Evolutionary conservation across 352 stramenopile species (phyloP).

Genomic region (Blastocystis sp.): DNA sequence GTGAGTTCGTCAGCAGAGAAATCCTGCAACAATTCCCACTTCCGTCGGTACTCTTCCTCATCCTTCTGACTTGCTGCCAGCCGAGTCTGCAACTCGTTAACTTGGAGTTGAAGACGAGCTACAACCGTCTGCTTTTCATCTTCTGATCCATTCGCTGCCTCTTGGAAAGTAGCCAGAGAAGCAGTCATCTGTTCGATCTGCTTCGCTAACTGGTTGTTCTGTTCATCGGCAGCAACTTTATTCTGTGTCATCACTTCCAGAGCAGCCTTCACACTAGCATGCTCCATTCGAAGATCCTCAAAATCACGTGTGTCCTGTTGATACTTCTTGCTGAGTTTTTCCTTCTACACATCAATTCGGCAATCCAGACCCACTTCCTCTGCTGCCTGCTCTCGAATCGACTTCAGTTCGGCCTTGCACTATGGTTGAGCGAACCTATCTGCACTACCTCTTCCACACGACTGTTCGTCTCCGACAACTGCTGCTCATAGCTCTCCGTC

Average conservation of each 20-base stretch:
- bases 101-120: constrained; percentile 9
- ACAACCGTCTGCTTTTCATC: constrained; percentile 5
- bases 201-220: not conserved
- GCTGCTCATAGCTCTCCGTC: not conserved
- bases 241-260: not conserved
- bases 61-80: constrained; percentile 4
- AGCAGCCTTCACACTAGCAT: not conserved
- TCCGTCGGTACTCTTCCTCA: constrained; percentile 35
- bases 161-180: constrained; percentile 35
- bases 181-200: constrained; percentile 8
- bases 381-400: not conserved
- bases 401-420: not conserved
- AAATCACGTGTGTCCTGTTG: not conserved
- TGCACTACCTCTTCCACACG: not conserved
- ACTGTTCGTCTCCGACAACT: not conserved
- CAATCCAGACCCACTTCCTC: not conserved
- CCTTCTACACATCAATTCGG: not conserved
- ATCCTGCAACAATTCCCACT: constrained; percentile 46
- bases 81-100: constrained; percentile 32
- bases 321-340: not conserved
- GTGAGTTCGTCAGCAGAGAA: constrained; percentile 31
- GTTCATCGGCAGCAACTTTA: not conserved
- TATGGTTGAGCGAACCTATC: not conserved
- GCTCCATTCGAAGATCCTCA: constrained; percentile 18
- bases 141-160: constrained; percentile 5